Conservation (phyloP, 2,329 filamentous ascomycete genomes). For the Ilyonectria destructans region DNA sequence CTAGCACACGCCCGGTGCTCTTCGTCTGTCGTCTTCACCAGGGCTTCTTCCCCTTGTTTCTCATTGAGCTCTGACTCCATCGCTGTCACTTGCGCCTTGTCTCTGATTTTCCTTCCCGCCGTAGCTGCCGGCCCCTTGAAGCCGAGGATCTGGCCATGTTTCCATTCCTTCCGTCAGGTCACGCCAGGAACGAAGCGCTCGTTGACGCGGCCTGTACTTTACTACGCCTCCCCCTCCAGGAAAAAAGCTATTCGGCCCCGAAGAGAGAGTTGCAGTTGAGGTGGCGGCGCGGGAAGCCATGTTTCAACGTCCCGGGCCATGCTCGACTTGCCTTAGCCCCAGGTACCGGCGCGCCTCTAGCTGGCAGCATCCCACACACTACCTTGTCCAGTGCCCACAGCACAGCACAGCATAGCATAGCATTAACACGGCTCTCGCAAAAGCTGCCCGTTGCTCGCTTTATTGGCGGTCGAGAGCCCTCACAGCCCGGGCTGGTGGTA, state of each 20-base stretch:
- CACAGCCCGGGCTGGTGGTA: slow-evolving; percentile 10
- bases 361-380: not conserved
- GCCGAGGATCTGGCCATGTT: not conserved
- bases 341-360: slow-evolving; percentile 24
- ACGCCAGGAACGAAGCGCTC: not conserved
- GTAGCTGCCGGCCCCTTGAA: too few species aligned
- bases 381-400: not conserved
- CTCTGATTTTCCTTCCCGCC: not conserved
- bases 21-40: not conserved
- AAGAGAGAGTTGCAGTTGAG: slow-evolving; percentile 12
- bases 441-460: slow-evolving; percentile 2
- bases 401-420: not conserved
- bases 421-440: not conserved
- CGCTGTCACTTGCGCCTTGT: not conserved
- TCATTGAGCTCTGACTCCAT: not conserved
- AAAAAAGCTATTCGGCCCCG: not conserved
- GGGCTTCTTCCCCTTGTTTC: slow-evolving; percentile 1
- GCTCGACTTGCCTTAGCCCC: slow-evolving; percentile 36
- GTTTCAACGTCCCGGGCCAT: slow-evolving; percentile 34
- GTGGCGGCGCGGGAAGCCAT: slow-evolving; percentile 34
- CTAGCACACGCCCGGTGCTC: not conserved
- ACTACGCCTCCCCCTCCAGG: not conserved
- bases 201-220: not conserved
- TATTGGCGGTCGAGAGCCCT: not conserved
- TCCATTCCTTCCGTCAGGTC: not conserved